Percentiles rank a stretch among this genome's conserved stretches.
phyloP scores from a whole-genome alignment of 108 stramenopile species.

The Nitzschia sp. region DNA sequence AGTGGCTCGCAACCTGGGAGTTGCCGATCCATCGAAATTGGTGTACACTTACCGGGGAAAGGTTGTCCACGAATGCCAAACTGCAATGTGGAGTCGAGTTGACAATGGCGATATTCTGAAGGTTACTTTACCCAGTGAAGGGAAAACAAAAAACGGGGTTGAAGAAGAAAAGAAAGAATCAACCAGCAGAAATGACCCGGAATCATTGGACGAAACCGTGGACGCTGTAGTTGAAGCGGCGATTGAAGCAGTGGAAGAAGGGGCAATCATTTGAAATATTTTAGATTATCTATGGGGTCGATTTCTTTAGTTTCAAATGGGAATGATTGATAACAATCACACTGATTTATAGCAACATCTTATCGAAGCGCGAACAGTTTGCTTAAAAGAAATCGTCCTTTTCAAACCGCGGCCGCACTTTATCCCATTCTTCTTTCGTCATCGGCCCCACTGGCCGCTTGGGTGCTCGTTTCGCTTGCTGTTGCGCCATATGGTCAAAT shows the following conservation, averaged over 20 bases:
- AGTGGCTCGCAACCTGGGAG: not conserved
- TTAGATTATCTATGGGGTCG: no score
- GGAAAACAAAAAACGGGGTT: no score
- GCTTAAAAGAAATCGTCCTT: constrained; percentile 62
- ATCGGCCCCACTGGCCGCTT: constrained; percentile 63
- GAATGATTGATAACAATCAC: no score
- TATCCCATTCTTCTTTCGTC: constrained; percentile 71
- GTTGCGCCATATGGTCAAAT: constrained; percentile 47
- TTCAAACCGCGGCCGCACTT: constrained; percentile 56
- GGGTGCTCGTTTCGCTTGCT: constrained; percentile 41
- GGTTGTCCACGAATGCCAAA: not conserved
- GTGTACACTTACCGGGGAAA: not conserved
- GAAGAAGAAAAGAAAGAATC: no score
- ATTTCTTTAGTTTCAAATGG: no score
- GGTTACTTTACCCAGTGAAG: constrained; percentile 1
- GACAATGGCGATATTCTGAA: constrained; percentile 3
- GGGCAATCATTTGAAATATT: no score
- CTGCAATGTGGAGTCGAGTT: not conserved
- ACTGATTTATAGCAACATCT: no score
- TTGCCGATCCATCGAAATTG: not conserved
- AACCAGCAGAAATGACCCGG: no score
- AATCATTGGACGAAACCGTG: no score
- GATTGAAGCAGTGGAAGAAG: no score
- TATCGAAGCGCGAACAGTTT: no score
- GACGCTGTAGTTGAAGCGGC: no score